Percentiles rank a stretch among this genome's conserved stretches.
These are phyloP conservation scores for Licmophora abbreviata DNA, from an alignment of 108 stramenopile species.

Conservation along the genomic window DNA sequence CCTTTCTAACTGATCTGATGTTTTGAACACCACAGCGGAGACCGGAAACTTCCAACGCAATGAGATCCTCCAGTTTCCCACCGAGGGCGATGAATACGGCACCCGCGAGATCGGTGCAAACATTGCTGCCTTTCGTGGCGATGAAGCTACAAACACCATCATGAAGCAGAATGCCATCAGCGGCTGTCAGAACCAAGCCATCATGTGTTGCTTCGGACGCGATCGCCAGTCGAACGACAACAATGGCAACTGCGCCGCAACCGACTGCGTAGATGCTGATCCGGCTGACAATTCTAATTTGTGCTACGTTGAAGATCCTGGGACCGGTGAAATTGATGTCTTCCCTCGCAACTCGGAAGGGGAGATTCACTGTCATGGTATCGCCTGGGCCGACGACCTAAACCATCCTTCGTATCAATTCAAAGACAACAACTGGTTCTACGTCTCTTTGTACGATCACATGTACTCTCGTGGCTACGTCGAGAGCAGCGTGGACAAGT, in stretches of 20 bases:
- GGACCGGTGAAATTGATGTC: slow-evolving; percentile 4
- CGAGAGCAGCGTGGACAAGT: slow-evolving; percentile 25
- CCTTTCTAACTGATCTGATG: too few relatives aligned
- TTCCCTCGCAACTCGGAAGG: slow-evolving; percentile 35
- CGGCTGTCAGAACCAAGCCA: slow-evolving; percentile 13
- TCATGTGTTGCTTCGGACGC: slow-evolving; percentile 44
- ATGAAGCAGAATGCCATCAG: neutral
- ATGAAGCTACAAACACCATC: slow-evolving; percentile 1
- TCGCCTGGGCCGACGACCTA: slow-evolving; percentile 27
- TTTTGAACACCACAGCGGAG: too few relatives aligned
- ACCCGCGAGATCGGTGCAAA: neutral
- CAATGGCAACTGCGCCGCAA: slow-evolving; percentile 40
- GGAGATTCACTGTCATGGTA: slow-evolving; percentile 43
- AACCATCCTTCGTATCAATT: neutral
- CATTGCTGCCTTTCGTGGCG: neutral
- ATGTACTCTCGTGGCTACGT: slow-evolving; percentile 44
- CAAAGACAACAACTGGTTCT: slow-evolving; percentile 38
- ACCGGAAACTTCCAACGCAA: slow-evolving; percentile 12
- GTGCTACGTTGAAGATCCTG: slow-evolving; percentile 28
- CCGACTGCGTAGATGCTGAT: slow-evolving; percentile 36
- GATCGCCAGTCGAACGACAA: slow-evolving; percentile 49
- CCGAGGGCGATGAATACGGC: neutral
- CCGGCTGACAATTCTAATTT: slow-evolving; percentile 48
- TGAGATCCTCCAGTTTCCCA: slow-evolving; percentile 1
- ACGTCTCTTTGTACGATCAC: slow-evolving; percentile 49